A percentile compares a stretch with the other conserved stretches of the same genome.
Conservation (phyloP, 176 grass and related monocot species). For the Aegilops sharonensis region DNA sequence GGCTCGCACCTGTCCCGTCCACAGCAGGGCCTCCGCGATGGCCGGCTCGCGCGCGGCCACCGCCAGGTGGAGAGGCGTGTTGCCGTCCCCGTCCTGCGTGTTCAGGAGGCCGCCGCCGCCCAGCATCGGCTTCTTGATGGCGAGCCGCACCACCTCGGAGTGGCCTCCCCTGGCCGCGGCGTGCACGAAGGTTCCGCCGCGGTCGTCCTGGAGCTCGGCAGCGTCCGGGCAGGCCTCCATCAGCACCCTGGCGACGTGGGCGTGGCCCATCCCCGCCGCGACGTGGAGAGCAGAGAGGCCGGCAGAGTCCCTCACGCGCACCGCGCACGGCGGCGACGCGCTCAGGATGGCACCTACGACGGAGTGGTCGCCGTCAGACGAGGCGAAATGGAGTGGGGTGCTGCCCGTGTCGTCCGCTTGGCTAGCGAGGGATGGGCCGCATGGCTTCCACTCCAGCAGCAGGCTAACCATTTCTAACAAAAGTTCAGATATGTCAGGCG, state of each 20-base stretch:
- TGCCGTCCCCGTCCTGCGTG: slow-evolving; percentile 19
- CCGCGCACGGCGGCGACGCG: background rate
- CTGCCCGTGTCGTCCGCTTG: background rate
- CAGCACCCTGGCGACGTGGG: background rate
- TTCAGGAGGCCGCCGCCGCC: background rate
- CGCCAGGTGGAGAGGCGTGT: slow-evolving; percentile 28
- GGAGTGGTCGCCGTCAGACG: background rate
- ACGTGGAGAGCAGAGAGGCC: slow-evolving; percentile 15
- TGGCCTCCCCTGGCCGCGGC: background rate
- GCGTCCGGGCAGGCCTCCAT: background rate
- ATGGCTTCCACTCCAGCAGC: slow-evolving; percentile 3
- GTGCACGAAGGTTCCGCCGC: slow-evolving; percentile 22
- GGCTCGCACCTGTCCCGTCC: background rate
- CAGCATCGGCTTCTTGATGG: background rate
- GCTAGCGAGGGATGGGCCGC: background rate
- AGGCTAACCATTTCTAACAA: background rate
- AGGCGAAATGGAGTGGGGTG: slow-evolving; percentile 18
- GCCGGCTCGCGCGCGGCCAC: background rate
- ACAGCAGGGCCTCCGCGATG: background rate
- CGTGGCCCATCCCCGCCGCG: slow-evolving; percentile 30
- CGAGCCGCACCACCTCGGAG: background rate
- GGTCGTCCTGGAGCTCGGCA: background rate
- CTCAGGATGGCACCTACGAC: background rate
- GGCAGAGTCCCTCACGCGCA: background rate
- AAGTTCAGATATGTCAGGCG: background rate